These are phyloP conservation scores for Schwanniomyces yamadae DNA, from an alignment of 805 yeast species.

Conservation along the genomic window DNA sequence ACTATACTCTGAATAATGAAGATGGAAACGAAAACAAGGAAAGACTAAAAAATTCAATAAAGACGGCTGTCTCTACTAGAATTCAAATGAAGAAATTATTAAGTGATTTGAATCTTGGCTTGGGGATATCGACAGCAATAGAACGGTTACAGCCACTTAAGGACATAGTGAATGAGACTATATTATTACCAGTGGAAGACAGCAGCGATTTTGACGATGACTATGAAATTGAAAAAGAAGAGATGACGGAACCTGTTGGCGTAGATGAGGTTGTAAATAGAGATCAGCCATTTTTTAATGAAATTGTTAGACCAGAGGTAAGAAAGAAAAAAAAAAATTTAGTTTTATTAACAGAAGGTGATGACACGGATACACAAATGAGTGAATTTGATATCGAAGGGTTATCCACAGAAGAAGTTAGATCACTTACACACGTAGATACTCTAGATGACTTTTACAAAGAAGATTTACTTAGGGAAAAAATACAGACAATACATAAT, in stretches of 20 bases:
- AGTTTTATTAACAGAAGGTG: conserved; percentile 14
- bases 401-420: conserved; percentile 32
- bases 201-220: conserved; percentile 25
- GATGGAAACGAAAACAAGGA: conserved; percentile 17
- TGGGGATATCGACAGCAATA: conserved; percentile 50
- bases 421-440: conserved; percentile 34
- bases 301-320: conserved; percentile 49
- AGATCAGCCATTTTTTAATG: conserved; percentile 49
- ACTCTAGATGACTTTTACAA: conserved; percentile 37
- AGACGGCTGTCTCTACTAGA: conserved; percentile 40
- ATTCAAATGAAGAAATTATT: conserved; percentile 43
- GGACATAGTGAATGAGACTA: conserved; percentile 45
- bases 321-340: conserved; percentile 10
- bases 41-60: conserved; percentile 28
- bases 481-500: conserved; percentile 49
- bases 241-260: conserved; percentile 52
- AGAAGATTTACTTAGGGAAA: conserved; percentile 42
- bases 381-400: conserved; percentile 39
- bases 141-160: conserved; percentile 50
- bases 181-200: conserved; percentile 53
- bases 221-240: conserved; percentile 10
- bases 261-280: conserved; percentile 48
- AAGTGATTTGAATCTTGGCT: conserved; percentile 44
- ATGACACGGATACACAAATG: conserved; percentile 11
- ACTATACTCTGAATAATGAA: conserved; percentile 17